Evolutionary conservation across 2,329 filamentous ascomycete genomes (phyloP).

Genomic region (Gremmenia infestans): DNA sequence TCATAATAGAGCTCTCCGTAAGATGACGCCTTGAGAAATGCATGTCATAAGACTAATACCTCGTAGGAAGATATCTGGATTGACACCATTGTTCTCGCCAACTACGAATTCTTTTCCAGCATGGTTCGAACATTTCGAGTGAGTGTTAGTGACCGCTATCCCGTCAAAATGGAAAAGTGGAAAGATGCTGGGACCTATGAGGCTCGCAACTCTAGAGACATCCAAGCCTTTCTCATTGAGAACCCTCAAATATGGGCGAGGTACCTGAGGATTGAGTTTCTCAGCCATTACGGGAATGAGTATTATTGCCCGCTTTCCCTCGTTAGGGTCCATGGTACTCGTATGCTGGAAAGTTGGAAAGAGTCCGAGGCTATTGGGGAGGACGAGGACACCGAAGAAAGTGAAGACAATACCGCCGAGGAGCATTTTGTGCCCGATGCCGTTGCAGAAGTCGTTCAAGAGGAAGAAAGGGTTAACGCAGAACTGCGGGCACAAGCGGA

Average conservation of each 20-base stretch:
- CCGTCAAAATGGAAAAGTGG: slow-evolving; percentile 89
- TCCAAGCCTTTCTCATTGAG: slow-evolving; percentile 90
- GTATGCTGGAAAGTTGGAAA: slow-evolving; percentile 90
- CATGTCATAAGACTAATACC: slow-evolving; percentile 10
- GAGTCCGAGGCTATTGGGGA: slow-evolving; percentile 71
- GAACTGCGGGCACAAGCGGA: slow-evolving; percentile 10
- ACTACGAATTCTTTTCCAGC: slow-evolving; percentile 98
- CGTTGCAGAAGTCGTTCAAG: slow-evolving; percentile 28
- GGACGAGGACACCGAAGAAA: slow-evolving; percentile 42
- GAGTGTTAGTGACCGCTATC: slow-evolving; percentile 91
- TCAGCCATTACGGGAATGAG: slow-evolving; percentile 92
- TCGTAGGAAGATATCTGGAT: slow-evolving; percentile 59
- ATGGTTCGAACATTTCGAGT: slow-evolving; percentile 89
- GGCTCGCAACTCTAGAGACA: slow-evolving; percentile 85
- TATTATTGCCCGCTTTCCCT: slow-evolving; percentile 94
- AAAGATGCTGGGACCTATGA: slow-evolving; percentile 83
- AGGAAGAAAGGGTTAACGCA: slow-evolving; percentile 22
- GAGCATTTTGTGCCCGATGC: slow-evolving; percentile 32
- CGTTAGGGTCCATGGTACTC: slow-evolving; percentile 84
- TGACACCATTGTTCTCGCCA: slow-evolving; percentile 94
- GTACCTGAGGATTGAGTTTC: slow-evolving; percentile 85
- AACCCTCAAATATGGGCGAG: slow-evolving; percentile 95
- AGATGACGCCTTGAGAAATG: slow-evolving; percentile 49
- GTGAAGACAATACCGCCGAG: slow-evolving; percentile 13
- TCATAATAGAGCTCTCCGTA: slow-evolving; percentile 83